These are phyloP conservation scores for Phoma sp. DNA, from an alignment of 2,329 filamentous ascomycete species.

Conservation along the genomic window DNA sequence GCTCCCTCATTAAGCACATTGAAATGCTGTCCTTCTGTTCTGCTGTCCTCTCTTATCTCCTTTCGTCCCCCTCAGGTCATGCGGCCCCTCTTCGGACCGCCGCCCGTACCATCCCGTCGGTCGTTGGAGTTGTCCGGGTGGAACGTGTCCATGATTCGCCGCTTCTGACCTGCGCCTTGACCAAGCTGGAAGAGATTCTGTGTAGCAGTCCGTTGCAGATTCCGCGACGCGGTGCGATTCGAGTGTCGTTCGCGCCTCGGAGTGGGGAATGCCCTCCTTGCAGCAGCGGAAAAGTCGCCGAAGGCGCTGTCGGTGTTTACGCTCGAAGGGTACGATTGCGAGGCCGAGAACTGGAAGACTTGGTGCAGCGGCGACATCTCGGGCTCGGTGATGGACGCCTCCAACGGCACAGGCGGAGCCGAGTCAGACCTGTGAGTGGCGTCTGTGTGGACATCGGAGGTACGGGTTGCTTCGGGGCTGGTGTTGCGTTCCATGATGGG, in stretches of 20 bases:
- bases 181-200: conserved; percentile 59
- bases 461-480: conserved; percentile 51
- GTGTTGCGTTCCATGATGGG: conserved; percentile 63
- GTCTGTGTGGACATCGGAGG: conserved; percentile 28
- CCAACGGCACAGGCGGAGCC: conserved; percentile 51
- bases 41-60: not conserved
- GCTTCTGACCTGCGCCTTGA: conserved; percentile 73
- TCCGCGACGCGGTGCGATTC: conserved; percentile 46
- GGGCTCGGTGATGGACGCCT: conserved; percentile 38
- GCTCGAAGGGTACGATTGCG: conserved; percentile 64
- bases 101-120: conserved; percentile 61
- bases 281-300: conserved; percentile 37
- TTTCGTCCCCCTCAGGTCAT: conserved; percentile 35
- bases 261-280: conserved; percentile 43
- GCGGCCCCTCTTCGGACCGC: conserved; percentile 50
- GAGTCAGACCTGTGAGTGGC: conserved; percentile 37
- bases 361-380: conserved; percentile 42
- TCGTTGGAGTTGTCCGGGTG: conserved; percentile 70
- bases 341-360: conserved; percentile 73
- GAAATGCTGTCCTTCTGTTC: not conserved
- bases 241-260: conserved; percentile 49
- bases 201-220: conserved; percentile 41
- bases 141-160: conserved; percentile 78
- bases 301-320: conserved; percentile 45
- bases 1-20: not conserved